Percentiles rank a stretch among this genome's conserved stretches.
Conservation (phyloP, 768 basidiomycete species). For the Podaxis sp. region DNA sequence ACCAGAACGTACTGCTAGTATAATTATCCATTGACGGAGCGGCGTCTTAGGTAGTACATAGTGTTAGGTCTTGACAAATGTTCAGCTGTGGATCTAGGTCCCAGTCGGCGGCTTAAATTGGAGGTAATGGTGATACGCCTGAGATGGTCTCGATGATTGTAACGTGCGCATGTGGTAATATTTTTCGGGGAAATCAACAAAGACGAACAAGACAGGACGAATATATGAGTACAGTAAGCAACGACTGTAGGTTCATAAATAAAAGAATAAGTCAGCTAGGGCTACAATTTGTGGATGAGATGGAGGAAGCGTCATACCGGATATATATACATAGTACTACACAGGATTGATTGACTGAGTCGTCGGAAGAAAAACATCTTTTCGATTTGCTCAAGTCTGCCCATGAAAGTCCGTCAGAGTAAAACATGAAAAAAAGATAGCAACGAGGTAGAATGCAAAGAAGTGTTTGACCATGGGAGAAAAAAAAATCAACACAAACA, state of each 20-base stretch:
- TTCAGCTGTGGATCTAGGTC: no score
- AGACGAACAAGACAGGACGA: background rate
- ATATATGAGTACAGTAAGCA: constrained; percentile 17
- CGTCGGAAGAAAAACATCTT: constrained; percentile 11
- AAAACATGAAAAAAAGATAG: constrained; percentile 7
- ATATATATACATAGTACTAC: constrained; percentile 24
- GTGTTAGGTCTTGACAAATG: no score
- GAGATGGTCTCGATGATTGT: background rate
- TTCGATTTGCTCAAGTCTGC: constrained; percentile 13
- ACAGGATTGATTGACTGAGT: constrained; percentile 14
- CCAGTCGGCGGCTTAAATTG: no score
- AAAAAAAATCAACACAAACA: constrained; percentile 14
- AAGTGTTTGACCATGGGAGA: constrained; percentile 11
- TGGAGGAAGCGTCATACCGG: constrained; percentile 25
- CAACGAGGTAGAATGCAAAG: constrained; percentile 15
- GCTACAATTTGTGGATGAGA: constrained; percentile 23
- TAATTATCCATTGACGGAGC: no score
- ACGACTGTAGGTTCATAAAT: constrained; percentile 15
- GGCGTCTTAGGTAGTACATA: no score
- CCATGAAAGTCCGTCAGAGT: constrained; percentile 15
- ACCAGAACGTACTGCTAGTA: no score
- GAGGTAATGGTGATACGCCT: no score
- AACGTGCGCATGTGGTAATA: background rate
- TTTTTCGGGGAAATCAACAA: background rate
- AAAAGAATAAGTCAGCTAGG: constrained; percentile 23